phyloP scores from a whole-genome alignment of 352 stramenopile genomes.

The Phytopythium chamaehyphon region DNA sequence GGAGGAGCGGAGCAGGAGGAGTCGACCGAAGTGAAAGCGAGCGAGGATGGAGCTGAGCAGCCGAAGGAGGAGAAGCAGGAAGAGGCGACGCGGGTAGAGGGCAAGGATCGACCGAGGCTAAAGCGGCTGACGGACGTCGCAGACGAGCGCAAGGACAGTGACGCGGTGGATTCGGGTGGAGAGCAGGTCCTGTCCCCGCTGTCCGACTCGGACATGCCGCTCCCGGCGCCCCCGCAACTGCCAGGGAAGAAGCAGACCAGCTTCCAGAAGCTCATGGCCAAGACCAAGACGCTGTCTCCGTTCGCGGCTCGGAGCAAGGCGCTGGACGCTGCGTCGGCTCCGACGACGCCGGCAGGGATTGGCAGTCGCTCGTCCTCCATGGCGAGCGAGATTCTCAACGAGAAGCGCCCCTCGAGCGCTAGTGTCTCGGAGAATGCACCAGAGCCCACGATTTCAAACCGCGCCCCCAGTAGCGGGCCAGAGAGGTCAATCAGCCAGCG shows the following conservation, averaged over 20 bases:
- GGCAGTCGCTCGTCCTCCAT: not conserved
- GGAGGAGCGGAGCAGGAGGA: constrained; percentile 11
- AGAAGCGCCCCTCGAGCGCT: not conserved
- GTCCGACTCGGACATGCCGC: constrained; percentile 13
- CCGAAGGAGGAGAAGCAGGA: not conserved
- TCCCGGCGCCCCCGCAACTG: constrained; percentile 2
- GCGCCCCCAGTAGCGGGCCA: not conserved
- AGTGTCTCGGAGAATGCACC: not conserved
- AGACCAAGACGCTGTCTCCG: constrained; percentile 59
- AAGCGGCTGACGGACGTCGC: constrained; percentile 17
- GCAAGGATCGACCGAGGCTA: constrained; percentile 13
- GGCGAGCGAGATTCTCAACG: not conserved
- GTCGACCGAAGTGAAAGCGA: constrained; percentile 3
- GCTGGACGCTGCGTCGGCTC: not conserved
- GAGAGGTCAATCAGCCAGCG: constrained; percentile 3
- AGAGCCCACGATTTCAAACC: not conserved
- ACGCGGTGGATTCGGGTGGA: constrained; percentile 9
- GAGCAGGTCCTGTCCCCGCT: constrained; percentile 6
- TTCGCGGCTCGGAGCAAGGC: constrained; percentile 21
- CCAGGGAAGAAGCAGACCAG: constrained; percentile 38
- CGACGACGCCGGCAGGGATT: no score
- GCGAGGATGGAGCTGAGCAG: not conserved
- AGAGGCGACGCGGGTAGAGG: not conserved
- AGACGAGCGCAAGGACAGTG: constrained; percentile 2
- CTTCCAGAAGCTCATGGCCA: constrained; percentile 64